phyloP scores from a whole-genome alignment of 2,329 filamentous ascomycete genomes.

The Colletotrichum spaethianum region DNA sequence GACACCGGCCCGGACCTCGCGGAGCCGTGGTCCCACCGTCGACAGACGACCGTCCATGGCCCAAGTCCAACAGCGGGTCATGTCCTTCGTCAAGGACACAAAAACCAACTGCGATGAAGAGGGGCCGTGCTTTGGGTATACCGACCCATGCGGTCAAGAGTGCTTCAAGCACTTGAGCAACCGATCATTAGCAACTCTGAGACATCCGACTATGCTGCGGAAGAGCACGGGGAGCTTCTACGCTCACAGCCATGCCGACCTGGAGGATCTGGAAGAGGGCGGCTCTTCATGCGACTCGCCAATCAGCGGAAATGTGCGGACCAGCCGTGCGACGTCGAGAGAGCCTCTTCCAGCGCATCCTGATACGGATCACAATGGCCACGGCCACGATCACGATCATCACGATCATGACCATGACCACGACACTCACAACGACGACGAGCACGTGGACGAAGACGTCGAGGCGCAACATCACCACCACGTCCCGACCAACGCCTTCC shows the following conservation, averaged over 20 bases:
- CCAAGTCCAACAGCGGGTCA: conserved; percentile 68
- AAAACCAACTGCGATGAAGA: conserved; percentile 74
- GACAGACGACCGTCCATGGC: conserved; percentile 67
- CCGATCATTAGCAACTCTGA: conserved; percentile 52
- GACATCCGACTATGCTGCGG: conserved; percentile 56
- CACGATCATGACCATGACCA: conserved; percentile 24
- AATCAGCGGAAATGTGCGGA: conserved; percentile 52
- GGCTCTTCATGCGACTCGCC: conserved; percentile 48
- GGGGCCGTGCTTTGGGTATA: conserved; percentile 75
- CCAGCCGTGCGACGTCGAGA: conserved; percentile 56
- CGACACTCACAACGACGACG: conserved; percentile 49
- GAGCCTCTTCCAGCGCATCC: conserved; percentile 49
- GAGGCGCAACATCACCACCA: conserved; percentile 87
- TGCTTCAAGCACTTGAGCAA: conserved; percentile 72
- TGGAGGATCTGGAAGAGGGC: conserved; percentile 50
- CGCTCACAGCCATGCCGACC: conserved; percentile 45
- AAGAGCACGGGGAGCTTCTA: conserved; percentile 57
- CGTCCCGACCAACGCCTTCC: conserved; percentile 92
- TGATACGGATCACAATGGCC: conserved; percentile 45
- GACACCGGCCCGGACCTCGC: conserved; percentile 35
- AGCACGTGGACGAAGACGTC: conserved; percentile 52
- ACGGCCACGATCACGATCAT: conserved; percentile 36
- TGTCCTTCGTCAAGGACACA: conserved; percentile 77
- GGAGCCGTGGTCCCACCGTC: conserved; percentile 48
- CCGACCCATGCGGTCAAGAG: conserved; percentile 76